Percentiles rank a stretch among this genome's conserved stretches.
These are phyloP conservation scores for Cardamine occulta DNA, from an alignment of 345 rosid genomes.

Conservation along the genomic window DNA sequence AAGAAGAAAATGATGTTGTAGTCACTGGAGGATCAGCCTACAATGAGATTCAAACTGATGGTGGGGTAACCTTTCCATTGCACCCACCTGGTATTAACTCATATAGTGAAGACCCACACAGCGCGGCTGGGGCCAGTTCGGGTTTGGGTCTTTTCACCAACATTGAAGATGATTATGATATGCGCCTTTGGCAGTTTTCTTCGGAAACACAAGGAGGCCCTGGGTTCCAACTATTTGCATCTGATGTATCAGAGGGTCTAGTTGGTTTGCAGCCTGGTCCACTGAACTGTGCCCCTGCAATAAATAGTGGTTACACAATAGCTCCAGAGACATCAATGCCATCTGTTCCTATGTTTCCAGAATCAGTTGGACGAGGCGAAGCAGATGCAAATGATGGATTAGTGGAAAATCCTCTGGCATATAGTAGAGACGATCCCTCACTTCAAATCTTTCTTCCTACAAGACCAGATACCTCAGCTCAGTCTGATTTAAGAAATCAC, in stretches of 20 bases:
- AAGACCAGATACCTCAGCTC: slow-evolving; percentile 62
- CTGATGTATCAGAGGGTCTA: slow-evolving; percentile 62
- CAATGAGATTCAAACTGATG: slow-evolving; percentile 28
- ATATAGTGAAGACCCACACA: slow-evolving; percentile 61
- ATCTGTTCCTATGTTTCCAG: slow-evolving; percentile 52
- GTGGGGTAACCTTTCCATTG: slow-evolving; percentile 56
- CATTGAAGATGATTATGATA: slow-evolving; percentile 71
- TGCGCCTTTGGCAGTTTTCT: slow-evolving; percentile 67
- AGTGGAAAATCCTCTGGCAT: slow-evolving; percentile 72
- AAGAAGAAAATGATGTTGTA: slow-evolving; percentile 69
- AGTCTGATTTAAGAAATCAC: slow-evolving; percentile 58
- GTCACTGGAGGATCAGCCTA: slow-evolving; percentile 51
- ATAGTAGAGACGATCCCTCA: slow-evolving; percentile 76
- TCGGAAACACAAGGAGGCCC: slow-evolving; percentile 66
- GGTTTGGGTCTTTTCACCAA: slow-evolving; percentile 62
- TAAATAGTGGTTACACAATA: slow-evolving; percentile 53
- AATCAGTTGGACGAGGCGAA: slow-evolving; percentile 55
- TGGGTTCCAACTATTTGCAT: slow-evolving; percentile 74
- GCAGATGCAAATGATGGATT: slow-evolving; percentile 56
- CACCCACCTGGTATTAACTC: slow-evolving; percentile 54
- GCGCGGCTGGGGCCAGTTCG: slow-evolving; percentile 52
- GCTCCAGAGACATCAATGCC: slow-evolving; percentile 58
- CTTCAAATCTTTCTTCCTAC: slow-evolving; percentile 92
- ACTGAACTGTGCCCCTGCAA: slow-evolving; percentile 48
- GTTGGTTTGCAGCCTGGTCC: slow-evolving; percentile 58